Conservation (phyloP, 2,329 filamentous ascomycete genomes). For the Apiospora malaysiana region DNA sequence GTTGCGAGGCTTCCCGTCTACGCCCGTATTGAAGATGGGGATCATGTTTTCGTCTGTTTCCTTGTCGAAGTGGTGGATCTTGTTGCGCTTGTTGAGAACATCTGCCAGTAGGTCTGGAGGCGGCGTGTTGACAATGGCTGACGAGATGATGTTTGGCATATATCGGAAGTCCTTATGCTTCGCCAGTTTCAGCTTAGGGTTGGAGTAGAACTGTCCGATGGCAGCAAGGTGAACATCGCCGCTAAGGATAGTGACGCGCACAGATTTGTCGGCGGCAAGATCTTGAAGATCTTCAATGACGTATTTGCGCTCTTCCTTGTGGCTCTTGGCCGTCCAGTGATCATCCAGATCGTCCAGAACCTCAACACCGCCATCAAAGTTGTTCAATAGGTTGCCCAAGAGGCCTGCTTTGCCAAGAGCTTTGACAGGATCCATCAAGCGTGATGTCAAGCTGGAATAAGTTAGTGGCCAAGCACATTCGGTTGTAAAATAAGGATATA, state of each 20-base stretch:
- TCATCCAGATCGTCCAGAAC: slow-evolving; percentile 92
- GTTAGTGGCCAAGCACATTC: slow-evolving; percentile 37
- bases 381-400: slow-evolving; percentile 81
- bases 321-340: slow-evolving; percentile 95
- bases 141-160: slow-evolving; percentile 95
- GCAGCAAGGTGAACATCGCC: slow-evolving; percentile 94
- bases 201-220: slow-evolving; percentile 93
- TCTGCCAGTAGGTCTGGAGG: slow-evolving; percentile 88
- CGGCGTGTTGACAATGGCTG: slow-evolving; percentile 91
- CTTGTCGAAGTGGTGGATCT: slow-evolving; percentile 71
- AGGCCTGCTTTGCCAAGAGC: slow-evolving; percentile 82
- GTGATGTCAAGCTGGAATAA: slow-evolving; percentile 73
- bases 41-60: slow-evolving; percentile 96
- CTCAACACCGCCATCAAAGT: slow-evolving; percentile 90
- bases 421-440: slow-evolving; percentile 87
- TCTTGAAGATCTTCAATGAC: slow-evolving; percentile 92
- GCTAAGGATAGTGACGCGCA: slow-evolving; percentile 89
- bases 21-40: slow-evolving; percentile 86
- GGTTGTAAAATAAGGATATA: slow-evolving; percentile 26
- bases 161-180: slow-evolving; percentile 95
- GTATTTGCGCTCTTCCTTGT: slow-evolving; percentile 87
- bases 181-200: slow-evolving; percentile 76
- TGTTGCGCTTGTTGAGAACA: slow-evolving; percentile 92
- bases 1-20: slow-evolving; percentile 87
- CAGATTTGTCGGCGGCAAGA: slow-evolving; percentile 88